phyloP scores from a whole-genome alignment of 1,139 yeast species.

The Saccharomyces hybrid region DNA sequence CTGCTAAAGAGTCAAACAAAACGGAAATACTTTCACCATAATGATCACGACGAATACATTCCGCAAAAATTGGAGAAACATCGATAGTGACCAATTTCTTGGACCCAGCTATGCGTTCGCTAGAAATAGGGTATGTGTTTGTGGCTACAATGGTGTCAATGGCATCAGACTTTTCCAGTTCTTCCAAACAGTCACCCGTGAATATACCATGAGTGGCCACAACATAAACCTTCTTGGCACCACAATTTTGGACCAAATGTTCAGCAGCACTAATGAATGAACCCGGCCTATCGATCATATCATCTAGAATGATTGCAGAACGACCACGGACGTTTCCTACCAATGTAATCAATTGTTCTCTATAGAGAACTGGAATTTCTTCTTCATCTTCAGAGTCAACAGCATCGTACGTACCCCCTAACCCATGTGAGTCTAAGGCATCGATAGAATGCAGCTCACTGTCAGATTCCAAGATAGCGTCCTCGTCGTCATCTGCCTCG shows the following conservation, averaged over 20 bases:
- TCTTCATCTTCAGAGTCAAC: slow-evolving; percentile 74
- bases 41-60: slow-evolving; percentile 96
- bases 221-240: slow-evolving; percentile 83
- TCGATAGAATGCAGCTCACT: slow-evolving; percentile 26
- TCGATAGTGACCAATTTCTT: slow-evolving; percentile 79
- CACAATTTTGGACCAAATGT: slow-evolving; percentile 89
- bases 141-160: slow-evolving; percentile 88
- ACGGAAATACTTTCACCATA: slow-evolving; percentile 95
- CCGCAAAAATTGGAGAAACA: slow-evolving; percentile 92
- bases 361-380: slow-evolving; percentile 58
- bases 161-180: slow-evolving; percentile 66
- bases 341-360: slow-evolving; percentile 84
- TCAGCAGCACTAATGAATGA: slow-evolving; percentile 96
- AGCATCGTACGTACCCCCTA: slow-evolving; percentile 82
- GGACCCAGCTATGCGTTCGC: slow-evolving; percentile 47
- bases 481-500: slow-evolving; percentile 63
- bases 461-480: slow-evolving; percentile 33
- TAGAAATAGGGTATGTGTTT: slow-evolving; percentile 84
- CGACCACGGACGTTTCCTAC: slow-evolving; percentile 92
- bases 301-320: slow-evolving; percentile 91
- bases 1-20: slow-evolving; percentile 76
- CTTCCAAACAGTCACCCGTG: slow-evolving; percentile 77
- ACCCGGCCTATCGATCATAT: slow-evolving; percentile 92
- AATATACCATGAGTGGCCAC: slow-evolving; percentile 96
- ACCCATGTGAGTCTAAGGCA: slow-evolving; percentile 40